Percentiles rank a stretch among this genome's conserved stretches.
These are phyloP conservation scores for Houttuynia cordata DNA, from an alignment of 164 flowering plant genomes.

Conservation along the genomic window DNA sequence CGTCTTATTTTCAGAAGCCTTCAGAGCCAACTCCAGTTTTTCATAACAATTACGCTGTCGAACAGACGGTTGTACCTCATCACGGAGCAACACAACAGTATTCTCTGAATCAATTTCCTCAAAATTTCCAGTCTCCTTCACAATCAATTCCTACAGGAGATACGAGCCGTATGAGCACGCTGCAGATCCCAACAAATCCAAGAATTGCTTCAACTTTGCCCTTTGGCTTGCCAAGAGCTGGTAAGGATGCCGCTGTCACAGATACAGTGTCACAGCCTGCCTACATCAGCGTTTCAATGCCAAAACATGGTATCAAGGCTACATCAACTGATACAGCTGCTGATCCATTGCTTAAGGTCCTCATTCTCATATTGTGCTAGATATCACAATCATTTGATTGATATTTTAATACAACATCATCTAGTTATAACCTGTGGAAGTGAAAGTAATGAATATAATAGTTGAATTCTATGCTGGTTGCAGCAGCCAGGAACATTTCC, in stretches of 20 bases:
- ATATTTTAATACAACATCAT: not conserved
- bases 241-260: conserved; percentile 40
- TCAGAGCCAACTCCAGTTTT: conserved; percentile 31
- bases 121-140: conserved; percentile 33
- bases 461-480: conserved; percentile 2
- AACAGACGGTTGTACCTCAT: conserved; percentile 25
- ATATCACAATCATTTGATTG: not conserved
- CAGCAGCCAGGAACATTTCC: conserved; percentile 69
- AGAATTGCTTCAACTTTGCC: conserved; percentile 77
- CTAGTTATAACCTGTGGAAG: not conserved
- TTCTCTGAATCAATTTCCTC: conserved; percentile 40
- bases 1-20: conserved; percentile 36
- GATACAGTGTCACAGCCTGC: conserved; percentile 55
- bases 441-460: not conserved
- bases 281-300: conserved; percentile 62
- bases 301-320: conserved; percentile 33
- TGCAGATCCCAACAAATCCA: conserved; percentile 93
- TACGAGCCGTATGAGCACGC: conserved; percentile 46
- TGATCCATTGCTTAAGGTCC: conserved; percentile 58
- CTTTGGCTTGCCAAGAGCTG: conserved; percentile 35
- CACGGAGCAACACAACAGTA: conserved; percentile 36
- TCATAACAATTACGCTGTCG: conserved; percentile 40
- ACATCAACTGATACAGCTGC: conserved; percentile 29
- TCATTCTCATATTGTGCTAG: not conserved
- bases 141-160: conserved; percentile 50